These are phyloP conservation scores for Talaromyces marneffei DNA, from an alignment of 2,329 filamentous ascomycete genomes.

Conservation along the genomic window DNA sequence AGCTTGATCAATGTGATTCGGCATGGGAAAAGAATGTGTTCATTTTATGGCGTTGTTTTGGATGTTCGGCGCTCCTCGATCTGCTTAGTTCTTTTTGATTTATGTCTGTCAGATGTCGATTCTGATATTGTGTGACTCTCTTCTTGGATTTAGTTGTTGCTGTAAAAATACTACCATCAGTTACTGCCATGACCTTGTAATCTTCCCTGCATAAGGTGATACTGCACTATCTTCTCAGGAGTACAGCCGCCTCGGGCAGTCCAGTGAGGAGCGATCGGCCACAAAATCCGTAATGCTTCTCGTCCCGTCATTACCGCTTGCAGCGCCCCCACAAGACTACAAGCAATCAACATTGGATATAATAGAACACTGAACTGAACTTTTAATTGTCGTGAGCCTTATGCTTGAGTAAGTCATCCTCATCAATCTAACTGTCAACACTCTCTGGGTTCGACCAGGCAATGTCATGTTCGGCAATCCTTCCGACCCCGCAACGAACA, in stretches of 20 bases:
- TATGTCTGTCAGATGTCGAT: slow-evolving; percentile 27
- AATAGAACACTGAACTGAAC: not conserved
- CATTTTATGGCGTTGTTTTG: slow-evolving; percentile 33
- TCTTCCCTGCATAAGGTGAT: not conserved
- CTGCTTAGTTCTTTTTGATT: slow-evolving; percentile 19
- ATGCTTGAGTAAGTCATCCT: not conserved
- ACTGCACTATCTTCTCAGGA: not conserved
- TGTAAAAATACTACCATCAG: slow-evolving; percentile 14
- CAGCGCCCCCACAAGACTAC: not conserved
- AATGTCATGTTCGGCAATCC: slow-evolving; percentile 2
- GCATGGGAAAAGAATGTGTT: slow-evolving; percentile 30
- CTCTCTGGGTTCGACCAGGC: not conserved
- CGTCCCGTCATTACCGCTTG: not conserved
- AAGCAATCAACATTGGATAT: not conserved
- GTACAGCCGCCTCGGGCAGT: not conserved
- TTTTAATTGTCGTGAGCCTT: not conserved
- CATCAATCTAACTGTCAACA: not conserved
- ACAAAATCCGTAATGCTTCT: not conserved
- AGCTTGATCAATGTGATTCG: slow-evolving; percentile 32
- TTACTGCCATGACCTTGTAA: not conserved
- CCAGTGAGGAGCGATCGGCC: not conserved
- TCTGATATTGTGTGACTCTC: slow-evolving; percentile 1
- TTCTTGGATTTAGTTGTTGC: not conserved
- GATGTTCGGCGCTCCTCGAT: slow-evolving; percentile 25
- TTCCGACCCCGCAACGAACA: slow-evolving; percentile 22